Base-by-base conservation (phyloP, 768 basidiomycete species). In the Phaffia australis region DNA sequence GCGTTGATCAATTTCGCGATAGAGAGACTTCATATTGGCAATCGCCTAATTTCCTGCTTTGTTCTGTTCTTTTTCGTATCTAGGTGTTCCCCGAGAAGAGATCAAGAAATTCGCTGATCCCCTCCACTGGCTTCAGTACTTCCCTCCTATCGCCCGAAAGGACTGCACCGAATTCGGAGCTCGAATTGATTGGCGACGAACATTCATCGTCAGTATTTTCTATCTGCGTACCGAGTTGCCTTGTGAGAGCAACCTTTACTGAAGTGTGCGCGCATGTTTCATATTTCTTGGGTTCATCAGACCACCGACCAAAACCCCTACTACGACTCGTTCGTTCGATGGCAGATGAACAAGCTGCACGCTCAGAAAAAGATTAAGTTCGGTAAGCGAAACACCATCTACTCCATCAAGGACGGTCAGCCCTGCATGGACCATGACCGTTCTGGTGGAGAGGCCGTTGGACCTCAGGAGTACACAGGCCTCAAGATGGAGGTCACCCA, bases 361-460 rank as follows among this genome's bases (percentile, higher is more conserved):
- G 80, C 79, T 52, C 80, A 91, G 56, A 87, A 87, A 46, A 93
- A 92, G 78, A 89, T 99, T 81, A 95, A 94, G 78, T 99, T 97
- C 74, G 95, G 95, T 58, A 88, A 95, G 77, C 86, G 95, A 54
- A 94, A 97, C 77, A 99, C 95, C 18, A 89, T 99, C 74, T 99
- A 95, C 81, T 93, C 89, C 70, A 91, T 92, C 2, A 97, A 97
- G 77, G 95, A 99, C 71, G 93, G 92, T 2, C 95, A 98, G 74
- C 94, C 95, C 0, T 99, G 95, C 74, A 98, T 99, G 95, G 95
- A 99, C 77, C 95, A 99, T 79, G 95, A 99, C 76, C 87, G 95
- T 65, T 83, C 85, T 60, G 89, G 90, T 67, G 95, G 95, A 51
- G 95, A 99, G 77, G 94, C 87, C 56, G 80, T 91, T 64, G 90